Conservation (phyloP, 1,139 yeast genomes). For the Debaryomyces subglobosus region DNA sequence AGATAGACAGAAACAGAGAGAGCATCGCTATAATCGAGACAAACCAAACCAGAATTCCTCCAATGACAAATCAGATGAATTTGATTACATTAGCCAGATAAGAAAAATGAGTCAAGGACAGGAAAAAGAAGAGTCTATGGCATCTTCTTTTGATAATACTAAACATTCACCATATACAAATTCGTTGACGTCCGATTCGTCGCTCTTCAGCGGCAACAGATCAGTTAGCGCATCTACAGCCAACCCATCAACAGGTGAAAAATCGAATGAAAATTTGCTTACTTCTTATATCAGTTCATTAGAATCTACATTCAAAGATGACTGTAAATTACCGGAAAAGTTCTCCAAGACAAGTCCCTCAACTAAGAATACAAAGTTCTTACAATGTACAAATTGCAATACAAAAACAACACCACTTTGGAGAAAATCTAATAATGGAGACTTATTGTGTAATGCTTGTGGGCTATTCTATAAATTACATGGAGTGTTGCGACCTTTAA, state of each 20-base stretch:
- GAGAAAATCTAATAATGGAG: slow-evolving; percentile 50
- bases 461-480: slow-evolving; percentile 51
- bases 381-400: slow-evolving; percentile 49
- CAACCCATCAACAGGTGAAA: slow-evolving; percentile 1
- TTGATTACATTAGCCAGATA: slow-evolving; percentile 53
- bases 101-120: slow-evolving; percentile 44
- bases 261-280: slow-evolving; percentile 29
- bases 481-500: slow-evolving; percentile 47
- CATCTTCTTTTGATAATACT: slow-evolving; percentile 8
- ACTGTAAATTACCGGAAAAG: slow-evolving; percentile 18
- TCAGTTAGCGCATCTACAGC: background rate
- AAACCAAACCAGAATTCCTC: slow-evolving; percentile 9
- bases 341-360: slow-evolving; percentile 3
- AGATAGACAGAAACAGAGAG: slow-evolving; percentile 9
- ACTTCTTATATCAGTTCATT: slow-evolving; percentile 45
- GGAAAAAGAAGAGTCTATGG: slow-evolving; percentile 26
- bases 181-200: slow-evolving; percentile 17
- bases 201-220: slow-evolving; percentile 14
- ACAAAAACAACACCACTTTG: slow-evolving; percentile 52
- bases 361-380: slow-evolving; percentile 22
- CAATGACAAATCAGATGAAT: slow-evolving; percentile 42
- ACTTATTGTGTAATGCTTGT: slow-evolving; percentile 51
- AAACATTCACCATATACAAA: slow-evolving; percentile 9
- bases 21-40: background rate
- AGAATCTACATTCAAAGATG: slow-evolving; percentile 39